A percentile compares a stretch with the other conserved stretches of the same genome.
phyloP scores from a whole-genome alignment of 2,329 filamentous ascomycete species.

The Beauveria bassiana region DNA sequence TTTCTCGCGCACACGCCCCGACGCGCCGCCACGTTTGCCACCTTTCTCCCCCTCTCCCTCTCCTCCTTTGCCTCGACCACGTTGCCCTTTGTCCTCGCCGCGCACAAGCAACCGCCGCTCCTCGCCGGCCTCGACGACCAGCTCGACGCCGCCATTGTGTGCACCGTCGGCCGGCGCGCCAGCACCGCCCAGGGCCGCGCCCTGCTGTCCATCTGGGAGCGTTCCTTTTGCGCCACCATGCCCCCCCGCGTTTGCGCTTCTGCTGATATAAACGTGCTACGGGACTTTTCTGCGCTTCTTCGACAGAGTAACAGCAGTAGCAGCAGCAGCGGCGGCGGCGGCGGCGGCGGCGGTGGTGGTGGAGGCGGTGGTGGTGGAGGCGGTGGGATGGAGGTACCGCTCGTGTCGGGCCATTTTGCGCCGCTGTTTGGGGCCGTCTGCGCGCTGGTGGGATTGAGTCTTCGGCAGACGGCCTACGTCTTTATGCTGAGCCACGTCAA shows the following conservation, averaged over 20 bases:
- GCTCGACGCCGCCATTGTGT: conserved; percentile 68
- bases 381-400: conserved; percentile 25
- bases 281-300: conserved; percentile 30
- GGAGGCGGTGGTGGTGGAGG: no score
- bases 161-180: conserved; percentile 70
- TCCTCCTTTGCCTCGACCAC: conserved; percentile 63
- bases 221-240: conserved; percentile 47
- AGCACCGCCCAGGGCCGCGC: conserved; percentile 70
- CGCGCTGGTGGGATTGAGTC: conserved; percentile 49
- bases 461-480: conserved; percentile 61
- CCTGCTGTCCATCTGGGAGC: conserved; percentile 68
- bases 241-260: conserved; percentile 15
- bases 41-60: conserved; percentile 64
- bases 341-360: no score
- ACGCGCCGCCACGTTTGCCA: conserved; percentile 40
- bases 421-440: conserved; percentile 64
- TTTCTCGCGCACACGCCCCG: conserved; percentile 60
- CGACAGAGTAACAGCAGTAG: conserved; percentile 15
- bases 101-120: conserved; percentile 45
- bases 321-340: no score
- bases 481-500: conserved; percentile 72
- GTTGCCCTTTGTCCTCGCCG: conserved; percentile 67
- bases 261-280: conserved; percentile 23
- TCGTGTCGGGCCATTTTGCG: conserved; percentile 56
- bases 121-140: conserved; percentile 61